These are phyloP conservation scores for Rhodocollybia butyracea DNA, from an alignment of 768 basidiomycete species.

Conservation along the genomic window DNA sequence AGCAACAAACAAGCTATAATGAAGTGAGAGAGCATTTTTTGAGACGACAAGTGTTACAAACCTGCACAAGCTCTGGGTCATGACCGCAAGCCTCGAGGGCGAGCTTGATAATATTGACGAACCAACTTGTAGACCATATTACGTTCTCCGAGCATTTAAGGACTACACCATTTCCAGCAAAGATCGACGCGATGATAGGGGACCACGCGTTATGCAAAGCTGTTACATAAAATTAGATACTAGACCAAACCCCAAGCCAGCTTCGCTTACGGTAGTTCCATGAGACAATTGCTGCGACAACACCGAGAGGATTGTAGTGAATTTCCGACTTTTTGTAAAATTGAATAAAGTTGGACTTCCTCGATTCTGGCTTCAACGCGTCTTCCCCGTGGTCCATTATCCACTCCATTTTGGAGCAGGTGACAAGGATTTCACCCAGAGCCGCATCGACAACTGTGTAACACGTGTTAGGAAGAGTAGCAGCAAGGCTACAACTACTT, in stretches of 20 bases:
- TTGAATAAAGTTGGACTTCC: conserved; percentile 65
- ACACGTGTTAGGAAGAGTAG: conserved; percentile 6
- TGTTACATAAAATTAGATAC: conserved; percentile 25
- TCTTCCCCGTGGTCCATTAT: conserved; percentile 82
- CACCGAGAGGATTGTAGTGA: conserved; percentile 88
- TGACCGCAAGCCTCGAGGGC: conserved; percentile 83
- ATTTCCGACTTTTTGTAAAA: conserved; percentile 77
- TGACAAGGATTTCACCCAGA: conserved; percentile 93
- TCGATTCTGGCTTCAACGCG: conserved; percentile 67
- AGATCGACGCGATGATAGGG: conserved; percentile 87
- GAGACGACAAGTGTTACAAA: conserved; percentile 20
- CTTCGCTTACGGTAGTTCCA: conserved; percentile 82
- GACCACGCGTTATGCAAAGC: conserved; percentile 94
- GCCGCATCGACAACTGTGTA: conserved; percentile 84
- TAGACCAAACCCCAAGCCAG: conserved; percentile 1
- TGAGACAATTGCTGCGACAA: conserved; percentile 89
- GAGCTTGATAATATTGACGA: conserved; percentile 71
- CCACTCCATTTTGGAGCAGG: conserved; percentile 93
- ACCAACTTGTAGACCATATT: conserved; percentile 86
- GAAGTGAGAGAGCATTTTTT: background rate
- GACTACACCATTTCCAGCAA: conserved; percentile 86
- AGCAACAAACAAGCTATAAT: conserved; percentile 74
- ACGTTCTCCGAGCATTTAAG: conserved; percentile 93
- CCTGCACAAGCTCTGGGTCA: conserved; percentile 85
- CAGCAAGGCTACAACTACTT: conserved; percentile 25